phyloP scores from a whole-genome alignment of 306 rosid species.

The Lablab purpureus region DNA sequence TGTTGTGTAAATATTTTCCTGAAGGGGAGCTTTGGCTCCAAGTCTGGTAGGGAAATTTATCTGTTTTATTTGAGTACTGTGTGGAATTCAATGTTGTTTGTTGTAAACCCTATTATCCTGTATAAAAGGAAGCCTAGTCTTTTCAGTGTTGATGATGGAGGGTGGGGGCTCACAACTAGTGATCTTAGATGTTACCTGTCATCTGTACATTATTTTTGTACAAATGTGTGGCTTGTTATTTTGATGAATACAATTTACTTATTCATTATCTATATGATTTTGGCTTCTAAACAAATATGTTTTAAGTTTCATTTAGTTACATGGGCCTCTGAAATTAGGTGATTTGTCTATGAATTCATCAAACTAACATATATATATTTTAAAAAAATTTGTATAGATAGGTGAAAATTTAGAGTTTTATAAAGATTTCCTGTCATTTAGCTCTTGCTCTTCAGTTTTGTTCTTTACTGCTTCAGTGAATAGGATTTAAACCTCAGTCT shows the following conservation, averaged over 20 bases:
- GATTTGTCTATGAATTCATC: neutral
- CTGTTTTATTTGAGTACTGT: neutral
- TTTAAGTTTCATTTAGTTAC: neutral
- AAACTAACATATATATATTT: no score
- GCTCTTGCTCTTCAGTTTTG: constrained; percentile 23
- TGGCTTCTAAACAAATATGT: neutral
- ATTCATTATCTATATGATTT: neutral
- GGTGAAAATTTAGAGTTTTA: constrained; percentile 14
- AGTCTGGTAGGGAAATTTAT: neutral
- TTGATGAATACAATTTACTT: constrained; percentile 1
- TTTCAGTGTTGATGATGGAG: constrained; percentile 4
- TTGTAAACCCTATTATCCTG: neutral
- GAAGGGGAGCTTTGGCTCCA: neutral
- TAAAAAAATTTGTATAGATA: neutral
- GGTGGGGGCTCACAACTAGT: neutral
- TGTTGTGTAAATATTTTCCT: neutral
- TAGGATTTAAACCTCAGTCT: constrained; percentile 8
- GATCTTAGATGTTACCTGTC: neutral
- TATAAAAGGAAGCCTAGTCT: neutral
- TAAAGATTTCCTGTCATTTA: neutral
- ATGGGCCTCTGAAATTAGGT: neutral
- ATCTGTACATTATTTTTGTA: constrained; percentile 12
- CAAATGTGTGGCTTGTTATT: neutral
- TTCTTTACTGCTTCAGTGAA: constrained; percentile 33
- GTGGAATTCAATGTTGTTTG: neutral